Conservation (phyloP, 129 eudicot species). For the Chrysanthemum seticuspe region DNA sequence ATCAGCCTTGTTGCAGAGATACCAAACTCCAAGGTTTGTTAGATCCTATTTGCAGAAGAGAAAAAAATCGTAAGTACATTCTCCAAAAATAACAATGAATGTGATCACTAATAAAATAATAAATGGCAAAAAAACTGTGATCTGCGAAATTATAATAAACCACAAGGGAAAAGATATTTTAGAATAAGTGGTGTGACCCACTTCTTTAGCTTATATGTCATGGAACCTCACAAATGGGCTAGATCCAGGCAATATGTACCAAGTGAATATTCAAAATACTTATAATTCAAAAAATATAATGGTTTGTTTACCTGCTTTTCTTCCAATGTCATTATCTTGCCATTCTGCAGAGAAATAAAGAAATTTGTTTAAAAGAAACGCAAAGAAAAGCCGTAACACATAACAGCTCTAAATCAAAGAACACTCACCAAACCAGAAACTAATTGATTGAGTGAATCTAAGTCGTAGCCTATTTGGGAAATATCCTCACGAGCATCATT, state of each 20-base stretch:
- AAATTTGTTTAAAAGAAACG: neutral
- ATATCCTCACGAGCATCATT: constrained; percentile 66
- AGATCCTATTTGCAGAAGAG: constrained; percentile 38
- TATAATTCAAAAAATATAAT: neutral
- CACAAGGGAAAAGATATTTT: neutral
- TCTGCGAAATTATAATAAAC: constrained; percentile 7
- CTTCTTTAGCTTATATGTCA: neutral
- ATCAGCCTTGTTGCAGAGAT: constrained; percentile 50
- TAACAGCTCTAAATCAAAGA: neutral
- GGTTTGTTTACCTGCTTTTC: constrained; percentile 62
- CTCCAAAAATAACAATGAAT: neutral
- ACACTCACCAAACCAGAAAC: constrained; percentile 83
- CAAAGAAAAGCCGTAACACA: neutral
- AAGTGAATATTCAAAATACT: constrained; percentile 1
- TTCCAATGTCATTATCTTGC: constrained; percentile 69
- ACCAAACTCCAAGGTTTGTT: constrained; percentile 57
- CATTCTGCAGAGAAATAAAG: constrained; percentile 51
- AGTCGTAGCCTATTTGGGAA: constrained; percentile 60
- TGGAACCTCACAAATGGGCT: neutral
- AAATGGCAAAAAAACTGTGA: neutral
- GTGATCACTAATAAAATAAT: neutral
- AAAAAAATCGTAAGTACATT: constrained; percentile 24
- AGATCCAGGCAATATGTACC: neutral
- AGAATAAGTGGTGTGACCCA: constrained; percentile 2
- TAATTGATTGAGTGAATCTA: constrained; percentile 55